Evolutionary conservation across 1,284 basidiomycete genomes (phyloP).

Genomic region (Wallemia mellicola): DNA sequence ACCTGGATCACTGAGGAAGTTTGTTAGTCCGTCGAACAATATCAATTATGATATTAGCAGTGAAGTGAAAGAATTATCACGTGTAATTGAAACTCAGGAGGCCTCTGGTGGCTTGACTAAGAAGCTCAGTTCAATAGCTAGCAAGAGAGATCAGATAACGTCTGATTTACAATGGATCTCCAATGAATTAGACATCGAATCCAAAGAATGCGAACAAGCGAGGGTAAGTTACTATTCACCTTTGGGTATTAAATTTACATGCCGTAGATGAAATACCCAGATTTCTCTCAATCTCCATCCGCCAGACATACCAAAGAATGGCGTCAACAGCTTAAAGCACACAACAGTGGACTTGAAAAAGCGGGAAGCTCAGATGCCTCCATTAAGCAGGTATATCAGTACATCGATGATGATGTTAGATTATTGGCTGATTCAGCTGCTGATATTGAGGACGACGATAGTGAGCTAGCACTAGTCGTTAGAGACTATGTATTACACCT

Average conservation of each 20-base stretch:
- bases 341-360: neutral
- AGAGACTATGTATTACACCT: neutral
- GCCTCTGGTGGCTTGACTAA: conserved; percentile 47
- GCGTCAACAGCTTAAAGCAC: neutral
- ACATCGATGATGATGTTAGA: neutral
- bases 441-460: neutral
- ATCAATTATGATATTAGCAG: conserved; percentile 16
- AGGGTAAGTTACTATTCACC: conserved; percentile 5
- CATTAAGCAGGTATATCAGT: neutral
- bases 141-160: conserved; percentile 33
- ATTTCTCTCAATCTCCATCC: neutral
- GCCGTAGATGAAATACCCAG: neutral
- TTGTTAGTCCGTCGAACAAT: conserved; percentile 35
- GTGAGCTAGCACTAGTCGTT: neutral
- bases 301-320: neutral
- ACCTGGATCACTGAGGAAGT: conserved; percentile 41
- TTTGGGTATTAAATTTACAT: neutral
- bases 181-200: conserved; percentile 10
- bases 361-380: neutral
- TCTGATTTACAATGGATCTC: conserved; percentile 28
- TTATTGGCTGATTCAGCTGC: neutral
- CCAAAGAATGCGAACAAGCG: conserved; percentile 16
- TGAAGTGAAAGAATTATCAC: conserved; percentile 22
- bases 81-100: conserved; percentile 27
- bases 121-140: conserved; percentile 33